Base-by-base conservation (phyloP, 1,284 basidiomycete genomes). In the Flammula alnicola region DNA sequence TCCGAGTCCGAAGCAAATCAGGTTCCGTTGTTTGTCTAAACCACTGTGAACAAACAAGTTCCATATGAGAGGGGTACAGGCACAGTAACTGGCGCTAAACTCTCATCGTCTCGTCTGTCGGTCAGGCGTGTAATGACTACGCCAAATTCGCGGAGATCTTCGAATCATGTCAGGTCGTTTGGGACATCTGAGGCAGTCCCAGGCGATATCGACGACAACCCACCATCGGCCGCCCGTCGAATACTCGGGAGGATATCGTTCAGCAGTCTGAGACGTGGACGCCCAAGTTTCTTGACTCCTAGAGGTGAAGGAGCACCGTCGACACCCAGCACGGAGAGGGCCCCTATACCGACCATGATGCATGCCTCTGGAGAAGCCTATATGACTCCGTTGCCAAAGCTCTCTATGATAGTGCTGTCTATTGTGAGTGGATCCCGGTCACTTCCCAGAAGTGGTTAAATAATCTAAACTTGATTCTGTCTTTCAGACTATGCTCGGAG, bases 361-460 rank as follows among this genome's bases (percentile, higher is more conserved):
- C 80, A 83, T 49, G 63, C 76, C n/a, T 66, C 80, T n/a, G 73
- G 72, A 16, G 88, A 89, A 63, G 70, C 70, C 19, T 82, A 86
- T 55, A 69, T 83, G 27, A 95, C 93, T 1, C 93, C 94, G 2
- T 68, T 98, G 20, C 95, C 94, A 1, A 73, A 77, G n/a, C 71
- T 98, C 35, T 89, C 94, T 0, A 95, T 97, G 87, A 76, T 88
- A 56, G 95, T 97, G 3, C 72, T 98, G 36, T 95, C 92, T 44
- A 94, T 96, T 52, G 93, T 94, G 85, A 73, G 56, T 49, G 5
- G 19, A 10, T 10, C 45, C 17, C 19, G 25, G 30, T 23, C 17
- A 6, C 14, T 46, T 16, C 14, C 30, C 25, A 37, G 9, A 36
- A 17, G 19, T 39, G n/a, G n/a, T 14, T 27, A 31, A 23, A 27